A percentile compares a stretch with the other conserved stretches of the same genome.
Conservation (phyloP, 1,284 basidiomycete species). For the Marasmius oreades region DNA sequence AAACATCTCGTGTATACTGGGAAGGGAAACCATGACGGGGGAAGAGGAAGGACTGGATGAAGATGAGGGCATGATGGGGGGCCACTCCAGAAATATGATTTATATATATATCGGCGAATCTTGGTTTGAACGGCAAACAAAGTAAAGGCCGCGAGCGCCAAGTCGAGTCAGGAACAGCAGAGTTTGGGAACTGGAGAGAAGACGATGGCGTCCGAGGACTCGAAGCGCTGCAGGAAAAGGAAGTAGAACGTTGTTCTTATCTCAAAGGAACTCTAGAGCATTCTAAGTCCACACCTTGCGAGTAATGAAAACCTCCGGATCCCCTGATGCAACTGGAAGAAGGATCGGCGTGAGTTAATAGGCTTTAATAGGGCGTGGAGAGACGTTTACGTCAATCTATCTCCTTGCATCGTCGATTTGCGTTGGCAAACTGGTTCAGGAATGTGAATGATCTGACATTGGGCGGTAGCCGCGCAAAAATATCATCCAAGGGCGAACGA, state of each 20-base stretch:
- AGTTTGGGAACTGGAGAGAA: background rate
- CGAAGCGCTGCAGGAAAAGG: too few relatives aligned
- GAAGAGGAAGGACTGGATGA: constrained; percentile 9
- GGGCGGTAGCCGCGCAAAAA: background rate
- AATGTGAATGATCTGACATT: background rate
- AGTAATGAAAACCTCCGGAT: background rate
- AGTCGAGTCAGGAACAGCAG: background rate
- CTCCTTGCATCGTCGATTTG: constrained; percentile 1
- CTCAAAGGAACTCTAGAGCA: background rate
- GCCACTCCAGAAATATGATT: too few relatives aligned
- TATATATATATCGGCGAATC: background rate
- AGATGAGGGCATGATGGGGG: constrained; percentile 22
- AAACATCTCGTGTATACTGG: constrained; percentile 56
- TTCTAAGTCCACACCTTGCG: background rate
- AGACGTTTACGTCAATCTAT: background rate
- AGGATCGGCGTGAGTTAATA: constrained; percentile 4
- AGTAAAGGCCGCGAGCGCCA: constrained; percentile 4
- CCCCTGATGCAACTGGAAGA: background rate
- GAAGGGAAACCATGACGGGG: constrained; percentile 33
- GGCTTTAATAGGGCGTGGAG: background rate
- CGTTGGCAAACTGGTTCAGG: background rate
- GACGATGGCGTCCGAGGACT: background rate
- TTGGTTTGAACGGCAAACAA: background rate
- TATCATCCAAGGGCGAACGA: too few relatives aligned
- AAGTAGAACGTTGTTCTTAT: too few relatives aligned